Evolutionary conservation across 805 yeast species (phyloP).

Genomic region (Monosporozyma servazzii): DNA sequence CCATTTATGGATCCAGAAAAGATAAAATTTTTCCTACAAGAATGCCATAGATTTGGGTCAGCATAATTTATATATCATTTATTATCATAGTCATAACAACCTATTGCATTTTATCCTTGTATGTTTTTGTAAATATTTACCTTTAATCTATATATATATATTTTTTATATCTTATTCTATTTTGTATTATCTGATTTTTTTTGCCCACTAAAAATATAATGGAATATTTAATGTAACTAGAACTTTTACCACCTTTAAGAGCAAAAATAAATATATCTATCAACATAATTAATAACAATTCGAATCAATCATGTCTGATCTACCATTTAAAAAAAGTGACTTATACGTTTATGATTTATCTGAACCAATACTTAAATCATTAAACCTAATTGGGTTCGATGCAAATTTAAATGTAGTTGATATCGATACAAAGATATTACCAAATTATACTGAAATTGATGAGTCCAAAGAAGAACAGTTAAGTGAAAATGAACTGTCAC

Average conservation of each 20-base stretch:
- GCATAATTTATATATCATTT: slow-evolving; percentile 23
- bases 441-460: background rate
- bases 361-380: slow-evolving; percentile 33
- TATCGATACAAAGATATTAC: background rate
- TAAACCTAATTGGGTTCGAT: slow-evolving; percentile 50
- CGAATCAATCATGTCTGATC: background rate
- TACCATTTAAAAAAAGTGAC: slow-evolving; percentile 27
- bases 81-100: too few relatives aligned
- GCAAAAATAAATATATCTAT: background rate
- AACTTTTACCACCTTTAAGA: background rate
- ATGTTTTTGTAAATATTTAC: too few relatives aligned
- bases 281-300: background rate
- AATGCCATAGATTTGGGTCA: slow-evolving; percentile 73
- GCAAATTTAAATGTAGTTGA: slow-evolving; percentile 35
- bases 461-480: slow-evolving; percentile 4
- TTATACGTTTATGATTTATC: slow-evolving; percentile 44
- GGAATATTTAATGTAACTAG: background rate
- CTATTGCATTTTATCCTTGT: background rate
- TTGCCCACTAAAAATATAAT: too few relatives aligned
- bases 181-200: too few relatives aligned
- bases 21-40: slow-evolving; percentile 74
- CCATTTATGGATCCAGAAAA: slow-evolving; percentile 95
- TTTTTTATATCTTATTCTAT: too few relatives aligned
- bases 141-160: too few relatives aligned
- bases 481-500: slow-evolving; percentile 9